These are phyloP conservation scores for Patellifolia procumbens DNA, from an alignment of 179 eudicot species.

Conservation along the genomic window DNA sequence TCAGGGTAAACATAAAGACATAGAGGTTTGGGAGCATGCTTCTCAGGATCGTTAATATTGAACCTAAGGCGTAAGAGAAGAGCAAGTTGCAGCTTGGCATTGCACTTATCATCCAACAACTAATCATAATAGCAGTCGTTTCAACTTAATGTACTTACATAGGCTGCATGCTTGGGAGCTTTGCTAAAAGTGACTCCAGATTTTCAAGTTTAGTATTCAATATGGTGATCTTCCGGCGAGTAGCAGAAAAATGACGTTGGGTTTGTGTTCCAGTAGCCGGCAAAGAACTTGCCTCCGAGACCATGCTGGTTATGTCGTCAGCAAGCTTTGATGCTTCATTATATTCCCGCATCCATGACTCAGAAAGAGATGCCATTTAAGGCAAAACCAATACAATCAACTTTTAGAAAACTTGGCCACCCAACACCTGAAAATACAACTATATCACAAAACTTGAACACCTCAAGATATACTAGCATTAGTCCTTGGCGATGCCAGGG, in stretches of 20 bases:
- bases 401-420: not conserved
- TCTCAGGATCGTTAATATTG: not conserved
- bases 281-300: conserved; percentile 41
- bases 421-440: not conserved
- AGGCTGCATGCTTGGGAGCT: conserved; percentile 39
- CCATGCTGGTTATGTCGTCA: conserved; percentile 46
- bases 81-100: not conserved
- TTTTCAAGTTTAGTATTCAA: conserved; percentile 46
- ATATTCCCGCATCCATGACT: conserved; percentile 55
- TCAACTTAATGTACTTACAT: conserved; percentile 35
- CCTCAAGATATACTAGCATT: too few relatives aligned
- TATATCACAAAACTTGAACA: not conserved
- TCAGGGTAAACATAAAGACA: not conserved
- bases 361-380: conserved; percentile 48
- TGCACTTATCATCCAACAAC: not conserved
- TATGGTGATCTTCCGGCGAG: conserved; percentile 49
- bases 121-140: not conserved
- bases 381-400: conserved; percentile 14
- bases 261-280: conserved; percentile 51
- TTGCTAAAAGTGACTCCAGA: conserved; percentile 39
- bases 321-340: conserved; percentile 48
- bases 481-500: too few relatives aligned
- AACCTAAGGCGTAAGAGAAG: not conserved
- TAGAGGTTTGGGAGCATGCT: not conserved
- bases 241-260: conserved; percentile 52